phyloP scores from a whole-genome alignment of 192 early-diverging fungal species.

The Linnemannia exigua region DNA sequence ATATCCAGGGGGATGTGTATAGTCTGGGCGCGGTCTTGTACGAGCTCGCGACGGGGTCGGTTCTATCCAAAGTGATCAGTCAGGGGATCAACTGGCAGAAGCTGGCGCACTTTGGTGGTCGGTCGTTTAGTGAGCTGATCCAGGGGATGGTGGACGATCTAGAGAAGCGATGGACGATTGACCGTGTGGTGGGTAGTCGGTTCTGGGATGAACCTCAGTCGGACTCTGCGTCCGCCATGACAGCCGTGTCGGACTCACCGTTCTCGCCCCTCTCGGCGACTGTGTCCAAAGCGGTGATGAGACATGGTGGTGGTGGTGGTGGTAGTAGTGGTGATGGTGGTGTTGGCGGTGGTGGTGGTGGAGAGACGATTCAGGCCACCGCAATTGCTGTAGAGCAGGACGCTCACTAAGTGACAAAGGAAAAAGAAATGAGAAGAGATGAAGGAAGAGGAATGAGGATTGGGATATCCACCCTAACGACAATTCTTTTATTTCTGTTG shows the following conservation, averaged over 20 bases:
- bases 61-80: constrained; percentile 43
- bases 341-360: neutral
- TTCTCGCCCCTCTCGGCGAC: neutral
- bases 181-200: constrained; percentile 33
- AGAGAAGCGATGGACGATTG: constrained; percentile 46
- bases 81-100: constrained; percentile 42
- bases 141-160: constrained; percentile 50
- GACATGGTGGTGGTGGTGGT: neutral
- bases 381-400: neutral
- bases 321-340: neutral
- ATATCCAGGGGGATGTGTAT: constrained; percentile 42
- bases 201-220: constrained; percentile 27
- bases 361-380: neutral
- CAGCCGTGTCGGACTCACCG: neutral
- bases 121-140: constrained; percentile 30
- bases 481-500: neutral
- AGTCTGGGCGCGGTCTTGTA: constrained; percentile 48
- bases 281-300: neutral
- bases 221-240: neutral
- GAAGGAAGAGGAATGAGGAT: too few species aligned
- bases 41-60: constrained; percentile 43
- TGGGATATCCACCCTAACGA: too few species aligned
- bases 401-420: too few species aligned
- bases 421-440: too few species aligned
- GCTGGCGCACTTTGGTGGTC: constrained; percentile 34